phyloP scores from a whole-genome alignment of 768 basidiomycete genomes.

The Auriculariales sp. region DNA sequence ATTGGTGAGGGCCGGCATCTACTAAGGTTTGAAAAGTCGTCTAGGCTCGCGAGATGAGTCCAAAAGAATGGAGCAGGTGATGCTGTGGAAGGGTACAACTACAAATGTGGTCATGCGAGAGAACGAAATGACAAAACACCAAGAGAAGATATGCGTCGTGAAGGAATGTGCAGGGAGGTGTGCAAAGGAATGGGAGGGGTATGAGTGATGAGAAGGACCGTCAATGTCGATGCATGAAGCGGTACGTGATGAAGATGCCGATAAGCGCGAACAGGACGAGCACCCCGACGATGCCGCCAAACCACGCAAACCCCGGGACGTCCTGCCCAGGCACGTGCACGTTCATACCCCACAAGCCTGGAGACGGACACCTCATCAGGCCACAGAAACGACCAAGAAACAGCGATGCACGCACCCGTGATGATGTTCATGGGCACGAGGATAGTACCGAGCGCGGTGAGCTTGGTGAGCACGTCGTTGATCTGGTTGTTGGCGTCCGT shows the following conservation, averaged over 20 bases:
- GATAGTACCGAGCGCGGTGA: slow-evolving; percentile 94
- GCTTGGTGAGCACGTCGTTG: slow-evolving; percentile 93
- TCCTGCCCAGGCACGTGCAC: slow-evolving; percentile 88
- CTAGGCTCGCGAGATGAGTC: too few species aligned
- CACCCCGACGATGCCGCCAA: slow-evolving; percentile 68
- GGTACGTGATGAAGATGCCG: slow-evolving; percentile 68
- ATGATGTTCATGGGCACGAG: slow-evolving; percentile 96
- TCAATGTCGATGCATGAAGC: too few species aligned
- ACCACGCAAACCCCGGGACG: slow-evolving; percentile 56
- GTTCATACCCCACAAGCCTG: slow-evolving; percentile 98
- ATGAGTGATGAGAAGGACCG: too few species aligned
- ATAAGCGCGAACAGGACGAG: slow-evolving; percentile 70
- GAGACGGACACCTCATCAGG: not conserved
- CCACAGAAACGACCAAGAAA: not conserved
- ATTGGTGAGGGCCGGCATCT: too few species aligned
- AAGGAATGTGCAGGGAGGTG: too few species aligned
- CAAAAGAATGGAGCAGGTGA: too few species aligned
- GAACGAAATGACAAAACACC: too few species aligned
- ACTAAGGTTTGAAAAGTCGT: too few species aligned
- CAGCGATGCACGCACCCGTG: slow-evolving; percentile 43
- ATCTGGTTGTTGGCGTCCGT: slow-evolving; percentile 99
- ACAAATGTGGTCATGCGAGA: too few species aligned
- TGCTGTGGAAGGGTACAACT: too few species aligned
- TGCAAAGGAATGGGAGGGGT: too few species aligned
- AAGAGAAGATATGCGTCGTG: too few species aligned